phyloP scores from a whole-genome alignment of 495 filamentous ascomycete species.

The Cryomyces minteri region DNA sequence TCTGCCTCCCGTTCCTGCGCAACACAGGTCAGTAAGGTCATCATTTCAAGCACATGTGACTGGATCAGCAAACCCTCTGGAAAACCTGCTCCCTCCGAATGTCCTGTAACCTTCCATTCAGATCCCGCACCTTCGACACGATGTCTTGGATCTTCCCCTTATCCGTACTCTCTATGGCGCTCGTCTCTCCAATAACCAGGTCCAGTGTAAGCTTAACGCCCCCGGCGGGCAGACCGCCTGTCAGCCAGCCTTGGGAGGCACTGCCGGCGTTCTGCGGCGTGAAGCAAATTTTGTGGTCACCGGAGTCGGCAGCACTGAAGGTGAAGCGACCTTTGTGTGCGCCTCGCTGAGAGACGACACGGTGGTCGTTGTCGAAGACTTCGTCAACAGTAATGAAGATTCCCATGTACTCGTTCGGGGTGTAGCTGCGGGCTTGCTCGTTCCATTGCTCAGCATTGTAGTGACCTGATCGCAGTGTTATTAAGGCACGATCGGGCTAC shows the following conservation, averaged over 20 bases:
- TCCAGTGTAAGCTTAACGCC: slow-evolving; percentile 74
- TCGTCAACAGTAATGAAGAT: slow-evolving; percentile 90
- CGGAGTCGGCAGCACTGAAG: slow-evolving; percentile 84
- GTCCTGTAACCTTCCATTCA: slow-evolving; percentile 76
- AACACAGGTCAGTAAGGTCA: neutral
- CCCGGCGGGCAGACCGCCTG: slow-evolving; percentile 38
- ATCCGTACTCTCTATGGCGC: slow-evolving; percentile 82
- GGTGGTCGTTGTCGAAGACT: slow-evolving; percentile 95
- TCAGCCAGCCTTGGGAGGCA: slow-evolving; percentile 44
- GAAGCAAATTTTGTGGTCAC: slow-evolving; percentile 91
- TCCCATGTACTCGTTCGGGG: slow-evolving; percentile 49
- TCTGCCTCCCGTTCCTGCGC: slow-evolving; percentile 86
- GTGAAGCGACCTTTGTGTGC: slow-evolving; percentile 69
- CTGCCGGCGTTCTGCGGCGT: slow-evolving; percentile 42
- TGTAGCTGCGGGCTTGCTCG: slow-evolving; percentile 40
- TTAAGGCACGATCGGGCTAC: no score
- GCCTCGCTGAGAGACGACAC: slow-evolving; percentile 74
- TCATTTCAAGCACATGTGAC: neutral
- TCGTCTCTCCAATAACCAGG: slow-evolving; percentile 89
- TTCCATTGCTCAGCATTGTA: slow-evolving; percentile 72
- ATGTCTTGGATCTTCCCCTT: slow-evolving; percentile 89
- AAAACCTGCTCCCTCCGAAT: slow-evolving; percentile 90
- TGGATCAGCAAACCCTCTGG: slow-evolving; percentile 56
- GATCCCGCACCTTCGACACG: slow-evolving; percentile 70
- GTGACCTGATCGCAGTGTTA: slow-evolving; percentile 33